These are phyloP conservation scores for Aspergillus luchuensis DNA, from an alignment of 2,329 filamentous ascomycete genomes.

Conservation along the genomic window DNA sequence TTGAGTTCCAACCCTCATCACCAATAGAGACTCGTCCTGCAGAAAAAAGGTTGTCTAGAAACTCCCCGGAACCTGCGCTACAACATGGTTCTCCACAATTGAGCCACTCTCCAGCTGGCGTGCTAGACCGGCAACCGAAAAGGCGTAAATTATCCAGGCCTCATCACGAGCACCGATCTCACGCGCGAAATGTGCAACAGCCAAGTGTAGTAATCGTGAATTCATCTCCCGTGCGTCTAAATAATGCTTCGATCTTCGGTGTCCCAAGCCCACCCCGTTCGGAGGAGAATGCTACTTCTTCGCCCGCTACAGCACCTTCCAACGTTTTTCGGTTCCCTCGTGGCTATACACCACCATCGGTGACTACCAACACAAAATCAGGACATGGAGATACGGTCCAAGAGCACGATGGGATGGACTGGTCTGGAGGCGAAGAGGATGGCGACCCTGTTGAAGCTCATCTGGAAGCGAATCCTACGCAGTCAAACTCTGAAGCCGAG, in stretches of 20 bases:
- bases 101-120: constrained; percentile 5
- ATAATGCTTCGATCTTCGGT: constrained; percentile 31
- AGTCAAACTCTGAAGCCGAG: constrained; percentile 19
- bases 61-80: neutral
- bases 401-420: constrained; percentile 20
- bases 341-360: constrained; percentile 34
- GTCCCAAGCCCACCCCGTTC: constrained; percentile 46
- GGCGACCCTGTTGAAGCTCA: constrained; percentile 21
- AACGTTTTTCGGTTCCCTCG: constrained; percentile 42
- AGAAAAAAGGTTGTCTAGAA: neutral
- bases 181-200: constrained; percentile 13
- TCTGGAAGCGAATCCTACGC: constrained; percentile 23
- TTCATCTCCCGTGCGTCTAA: constrained; percentile 14
- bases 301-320: constrained; percentile 22
- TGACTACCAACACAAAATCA: constrained; percentile 29
- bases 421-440: constrained; percentile 15
- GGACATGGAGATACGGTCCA: constrained; percentile 21
- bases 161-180: constrained; percentile 11
- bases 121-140: constrained; percentile 30
- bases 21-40: constrained; percentile 17
- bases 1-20: constrained; percentile 34
- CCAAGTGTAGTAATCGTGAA: constrained; percentile 33
- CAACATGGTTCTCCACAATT: constrained; percentile 8
- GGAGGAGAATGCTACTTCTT: constrained; percentile 30
- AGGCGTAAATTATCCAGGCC: constrained; percentile 38